Base-by-base conservation (phyloP, 495 filamentous ascomycete genomes). In the Trichoderma parareesei region DNA sequence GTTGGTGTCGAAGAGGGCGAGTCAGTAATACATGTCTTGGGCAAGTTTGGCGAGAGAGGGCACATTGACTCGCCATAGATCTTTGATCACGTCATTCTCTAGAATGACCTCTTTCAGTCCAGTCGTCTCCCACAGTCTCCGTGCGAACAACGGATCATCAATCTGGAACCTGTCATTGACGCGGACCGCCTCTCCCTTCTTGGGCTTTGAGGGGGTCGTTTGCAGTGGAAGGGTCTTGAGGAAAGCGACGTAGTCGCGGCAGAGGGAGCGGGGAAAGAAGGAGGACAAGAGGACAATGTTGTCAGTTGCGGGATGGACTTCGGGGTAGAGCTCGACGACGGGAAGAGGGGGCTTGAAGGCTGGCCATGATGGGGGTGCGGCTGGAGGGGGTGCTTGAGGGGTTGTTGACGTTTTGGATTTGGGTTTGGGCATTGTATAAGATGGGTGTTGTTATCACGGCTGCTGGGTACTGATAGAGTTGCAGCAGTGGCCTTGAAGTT, bases 141-240 rank as follows among this genome's bases (percentile, higher is more conserved):
- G 81, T 4, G 93, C 89, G 71, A 97, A 96, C 9, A 62, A 71
- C 38, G 80, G 72, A 76, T 98, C 93, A 42, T 90, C 79, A 48
- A 94, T 79, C 77, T 97, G 90, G 73, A 90, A 94, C 38, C 93
- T 87, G 71, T 97, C 93, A 72, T 98, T 98, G 49, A 97, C 90
- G 20, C 93, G 81, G 38, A 93, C 75, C 0, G 93, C 93, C 49
- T 95, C 87, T 55, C 90, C 93, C 67, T 85, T 87, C 77, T 92
- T 95, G 7, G 93, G 92, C 60, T 87, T 87, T 0, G 87, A 89
- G 0, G 91, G 91, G 0, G 93, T 97, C 0, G 92, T 96, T 16
- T 80, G 81, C 42, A 97, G 77, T 0, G 91, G 87, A 20, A 97
- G 76, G 0, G 80, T 83, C n/a, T 83, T 80, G 0, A 96, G 85